Evolutionary conservation across 2,329 filamentous ascomycete species (phyloP).

Genomic region (Chrysoporthe cubensis): DNA sequence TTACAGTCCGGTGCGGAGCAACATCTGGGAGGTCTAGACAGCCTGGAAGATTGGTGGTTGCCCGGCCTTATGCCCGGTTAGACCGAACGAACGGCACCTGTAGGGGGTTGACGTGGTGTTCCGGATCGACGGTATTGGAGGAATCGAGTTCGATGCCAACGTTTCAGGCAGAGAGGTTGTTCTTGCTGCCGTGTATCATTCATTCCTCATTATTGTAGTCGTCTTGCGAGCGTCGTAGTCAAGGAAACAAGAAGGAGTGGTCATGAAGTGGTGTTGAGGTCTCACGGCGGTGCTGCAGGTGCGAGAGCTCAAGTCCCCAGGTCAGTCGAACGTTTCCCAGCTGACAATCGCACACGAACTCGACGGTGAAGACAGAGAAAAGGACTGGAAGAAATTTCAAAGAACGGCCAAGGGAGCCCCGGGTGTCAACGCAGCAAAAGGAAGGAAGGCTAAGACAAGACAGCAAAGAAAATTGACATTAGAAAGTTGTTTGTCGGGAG

Average conservation of each 20-base stretch:
- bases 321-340: conserved; percentile 15
- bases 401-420: conserved; percentile 8
- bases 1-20: conserved; percentile 20
- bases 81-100: conserved; percentile 23
- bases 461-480: conserved; percentile 28
- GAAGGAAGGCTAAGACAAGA: conserved; percentile 23
- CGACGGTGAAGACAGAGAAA: conserved; percentile 3
- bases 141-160: conserved; percentile 18
- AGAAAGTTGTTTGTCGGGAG: conserved; percentile 23
- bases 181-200: conserved; percentile 22
- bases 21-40: neutral
- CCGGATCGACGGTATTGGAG: conserved; percentile 18
- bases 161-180: conserved; percentile 21
- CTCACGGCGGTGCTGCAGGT: conserved; percentile 9
- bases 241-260: conserved; percentile 3
- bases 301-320: conserved; percentile 4
- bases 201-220: conserved; percentile 24
- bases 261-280: conserved; percentile 19
- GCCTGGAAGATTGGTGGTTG: conserved; percentile 11
- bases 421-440: conserved; percentile 7
- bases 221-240: conserved; percentile 10
- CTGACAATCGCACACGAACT: neutral
- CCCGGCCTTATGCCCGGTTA: conserved; percentile 18
- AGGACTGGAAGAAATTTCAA: conserved; percentile 12
- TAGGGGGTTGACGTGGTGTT: conserved; percentile 19